Evolutionary conservation across 1,284 basidiomycete species (phyloP).

Genomic region (Xerocomus nothofagi): DNA sequence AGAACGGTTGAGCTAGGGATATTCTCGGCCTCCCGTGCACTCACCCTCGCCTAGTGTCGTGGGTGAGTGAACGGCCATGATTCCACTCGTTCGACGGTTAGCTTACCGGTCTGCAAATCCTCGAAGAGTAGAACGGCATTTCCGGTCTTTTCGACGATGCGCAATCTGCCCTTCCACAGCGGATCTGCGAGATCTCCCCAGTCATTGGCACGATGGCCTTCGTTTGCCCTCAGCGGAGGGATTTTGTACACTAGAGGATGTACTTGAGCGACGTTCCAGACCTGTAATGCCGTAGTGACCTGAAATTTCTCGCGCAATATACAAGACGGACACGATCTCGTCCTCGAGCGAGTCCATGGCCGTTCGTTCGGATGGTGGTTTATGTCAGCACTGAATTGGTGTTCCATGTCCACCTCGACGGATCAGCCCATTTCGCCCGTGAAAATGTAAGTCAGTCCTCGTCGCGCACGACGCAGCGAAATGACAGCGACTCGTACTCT

Average conservation of each 20-base stretch:
- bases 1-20: constrained; percentile 10
- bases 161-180: constrained; percentile 88
- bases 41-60: constrained; percentile 56
- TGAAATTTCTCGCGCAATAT: constrained; percentile 83
- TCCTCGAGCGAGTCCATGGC: constrained; percentile 61
- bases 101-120: constrained; percentile 69
- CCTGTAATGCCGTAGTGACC: constrained; percentile 43
- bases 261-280: constrained; percentile 22
- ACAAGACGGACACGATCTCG: constrained; percentile 82
- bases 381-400: constrained; percentile 27
- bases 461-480: background rate
- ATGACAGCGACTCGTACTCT: constrained; percentile 2
- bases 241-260: constrained; percentile 69
- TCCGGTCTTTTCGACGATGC: constrained; percentile 74
- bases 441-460: constrained; percentile 42
- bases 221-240: constrained; percentile 79
- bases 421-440: constrained; percentile 19
- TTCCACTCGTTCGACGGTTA: constrained; percentile 6
- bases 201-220: constrained; percentile 82
- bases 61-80: constrained; percentile 5
- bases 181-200: constrained; percentile 83
- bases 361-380: constrained; percentile 9
- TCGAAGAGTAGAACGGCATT: constrained; percentile 70
- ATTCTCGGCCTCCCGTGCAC: constrained; percentile 26
- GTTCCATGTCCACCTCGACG: constrained; percentile 26